Percentiles rank a stretch among this genome's conserved stretches.
Evolutionary conservation across 768 basidiomycete genomes (phyloP).

Genomic region (Mycena epipterygia): DNA sequence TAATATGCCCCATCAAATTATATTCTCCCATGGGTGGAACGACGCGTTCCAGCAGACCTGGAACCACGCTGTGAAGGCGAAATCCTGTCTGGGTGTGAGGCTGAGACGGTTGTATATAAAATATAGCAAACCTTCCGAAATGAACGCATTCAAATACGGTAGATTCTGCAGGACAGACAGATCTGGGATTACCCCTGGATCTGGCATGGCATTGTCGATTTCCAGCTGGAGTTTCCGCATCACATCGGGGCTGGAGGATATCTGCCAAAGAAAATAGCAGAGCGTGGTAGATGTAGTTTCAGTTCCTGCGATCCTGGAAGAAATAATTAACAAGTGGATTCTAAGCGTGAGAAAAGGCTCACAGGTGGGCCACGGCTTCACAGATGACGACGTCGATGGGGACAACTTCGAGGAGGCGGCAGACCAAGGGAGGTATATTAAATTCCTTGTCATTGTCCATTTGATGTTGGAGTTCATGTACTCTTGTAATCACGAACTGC

Average conservation of each 20-base stretch:
- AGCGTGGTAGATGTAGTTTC: slow-evolving; percentile 82
- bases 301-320: slow-evolving; percentile 77
- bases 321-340: background rate
- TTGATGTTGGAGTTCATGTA: slow-evolving; percentile 81
- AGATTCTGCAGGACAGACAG: slow-evolving; percentile 67
- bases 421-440: slow-evolving; percentile 72
- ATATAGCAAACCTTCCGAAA: slow-evolving; percentile 67
- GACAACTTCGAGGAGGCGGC: slow-evolving; percentile 73
- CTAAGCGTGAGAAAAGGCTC: slow-evolving; percentile 34
- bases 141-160: slow-evolving; percentile 66
- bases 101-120: no score
- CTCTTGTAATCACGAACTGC: slow-evolving; percentile 76
- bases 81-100: slow-evolving; percentile 60
- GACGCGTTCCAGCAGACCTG: slow-evolving; percentile 83
- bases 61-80: slow-evolving; percentile 75
- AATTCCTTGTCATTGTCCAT: slow-evolving; percentile 70
- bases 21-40: slow-evolving; percentile 77
- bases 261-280: slow-evolving; percentile 83
- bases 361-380: slow-evolving; percentile 86
- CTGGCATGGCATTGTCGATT: slow-evolving; percentile 78
- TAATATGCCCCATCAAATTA: slow-evolving; percentile 81
- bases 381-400: slow-evolving; percentile 81
- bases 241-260: slow-evolving; percentile 77
- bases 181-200: slow-evolving; percentile 73
- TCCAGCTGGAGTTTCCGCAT: slow-evolving; percentile 77